These are phyloP conservation scores for Pachysandra terminalis DNA, from an alignment of 164 flowering plant genomes.

Conservation along the genomic window DNA sequence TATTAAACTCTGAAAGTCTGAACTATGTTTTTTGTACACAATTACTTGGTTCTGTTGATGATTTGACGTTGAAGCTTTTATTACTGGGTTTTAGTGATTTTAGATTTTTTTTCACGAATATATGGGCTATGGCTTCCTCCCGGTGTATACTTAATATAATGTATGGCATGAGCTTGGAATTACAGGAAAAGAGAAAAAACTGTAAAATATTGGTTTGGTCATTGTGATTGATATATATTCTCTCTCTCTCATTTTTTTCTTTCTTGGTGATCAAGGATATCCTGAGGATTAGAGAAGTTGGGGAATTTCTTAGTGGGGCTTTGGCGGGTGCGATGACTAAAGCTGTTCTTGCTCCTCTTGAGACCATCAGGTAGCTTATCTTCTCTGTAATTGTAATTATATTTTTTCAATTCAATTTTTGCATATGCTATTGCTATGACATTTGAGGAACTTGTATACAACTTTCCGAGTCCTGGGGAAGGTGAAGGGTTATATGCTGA, in stretches of 20 bases:
- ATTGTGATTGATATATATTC: background rate
- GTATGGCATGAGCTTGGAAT: no score
- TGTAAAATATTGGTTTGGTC: background rate
- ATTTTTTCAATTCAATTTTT: background rate
- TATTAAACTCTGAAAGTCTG: no score
- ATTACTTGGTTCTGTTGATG: background rate
- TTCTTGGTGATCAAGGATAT: conserved; percentile 48
- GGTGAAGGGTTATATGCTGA: no score
- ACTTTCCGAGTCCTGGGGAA: no score
- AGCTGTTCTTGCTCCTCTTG: conserved; percentile 96
- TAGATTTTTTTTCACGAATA: background rate
- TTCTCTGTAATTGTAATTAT: conserved; percentile 1
- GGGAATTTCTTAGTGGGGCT: conserved; percentile 98
- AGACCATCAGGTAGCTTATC: conserved; percentile 75
- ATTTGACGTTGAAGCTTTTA: background rate
- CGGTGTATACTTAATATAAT: no score
- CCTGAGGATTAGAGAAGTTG: conserved; percentile 65
- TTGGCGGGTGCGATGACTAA: conserved; percentile 99
- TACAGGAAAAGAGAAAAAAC: no score
- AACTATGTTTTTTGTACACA: no score
- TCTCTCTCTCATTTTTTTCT: no score
- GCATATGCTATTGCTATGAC: background rate
- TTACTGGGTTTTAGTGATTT: background rate
- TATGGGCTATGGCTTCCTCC: background rate
- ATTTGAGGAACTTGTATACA: no score